phyloP scores from a whole-genome alignment of 495 filamentous ascomycete species.

The Aspergillus ellipticus region DNA sequence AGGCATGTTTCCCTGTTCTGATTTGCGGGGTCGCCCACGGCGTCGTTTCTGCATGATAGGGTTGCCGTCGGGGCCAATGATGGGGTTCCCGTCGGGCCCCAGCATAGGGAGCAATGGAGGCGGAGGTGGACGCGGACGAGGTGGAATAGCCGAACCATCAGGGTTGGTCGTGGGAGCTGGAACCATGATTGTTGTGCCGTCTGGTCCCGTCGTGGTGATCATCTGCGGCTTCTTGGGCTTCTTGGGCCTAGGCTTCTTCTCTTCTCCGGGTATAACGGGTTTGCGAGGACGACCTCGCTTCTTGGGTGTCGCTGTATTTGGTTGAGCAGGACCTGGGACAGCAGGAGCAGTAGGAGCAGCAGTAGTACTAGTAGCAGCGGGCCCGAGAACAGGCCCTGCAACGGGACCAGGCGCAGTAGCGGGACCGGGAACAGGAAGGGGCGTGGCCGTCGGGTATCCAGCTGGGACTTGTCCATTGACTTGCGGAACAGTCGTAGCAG shows the following conservation, averaged over 20 bases:
- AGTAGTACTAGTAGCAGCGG: neutral
- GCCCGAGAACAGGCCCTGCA: neutral
- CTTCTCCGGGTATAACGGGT: slow-evolving; percentile 16
- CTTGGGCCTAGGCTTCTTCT: slow-evolving; percentile 15
- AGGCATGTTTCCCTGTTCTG: slow-evolving; percentile 28
- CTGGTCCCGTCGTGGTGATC: neutral
- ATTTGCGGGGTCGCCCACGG: slow-evolving; percentile 40
- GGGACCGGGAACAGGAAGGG: neutral
- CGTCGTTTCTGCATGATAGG: slow-evolving; percentile 32
- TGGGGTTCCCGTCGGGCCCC: slow-evolving; percentile 31
- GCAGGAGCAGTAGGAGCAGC: slow-evolving; percentile 3
- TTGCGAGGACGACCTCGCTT: slow-evolving; percentile 23
- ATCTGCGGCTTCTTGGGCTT: slow-evolving; percentile 12
- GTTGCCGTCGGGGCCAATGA: slow-evolving; percentile 30
- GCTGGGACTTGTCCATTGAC: neutral
- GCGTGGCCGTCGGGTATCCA: neutral
- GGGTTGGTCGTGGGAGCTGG: neutral
- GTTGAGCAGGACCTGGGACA: slow-evolving; percentile 5
- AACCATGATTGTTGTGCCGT: neutral
- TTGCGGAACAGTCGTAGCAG: neutral
- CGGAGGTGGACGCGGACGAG: neutral
- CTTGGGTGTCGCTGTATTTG: slow-evolving; percentile 10
- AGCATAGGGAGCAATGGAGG: slow-evolving; percentile 21
- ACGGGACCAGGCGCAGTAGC: neutral
- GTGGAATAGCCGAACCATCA: neutral